phyloP scores from a whole-genome alignment of 2,329 filamentous ascomycete genomes.

The Lecanicillium sp. region DNA sequence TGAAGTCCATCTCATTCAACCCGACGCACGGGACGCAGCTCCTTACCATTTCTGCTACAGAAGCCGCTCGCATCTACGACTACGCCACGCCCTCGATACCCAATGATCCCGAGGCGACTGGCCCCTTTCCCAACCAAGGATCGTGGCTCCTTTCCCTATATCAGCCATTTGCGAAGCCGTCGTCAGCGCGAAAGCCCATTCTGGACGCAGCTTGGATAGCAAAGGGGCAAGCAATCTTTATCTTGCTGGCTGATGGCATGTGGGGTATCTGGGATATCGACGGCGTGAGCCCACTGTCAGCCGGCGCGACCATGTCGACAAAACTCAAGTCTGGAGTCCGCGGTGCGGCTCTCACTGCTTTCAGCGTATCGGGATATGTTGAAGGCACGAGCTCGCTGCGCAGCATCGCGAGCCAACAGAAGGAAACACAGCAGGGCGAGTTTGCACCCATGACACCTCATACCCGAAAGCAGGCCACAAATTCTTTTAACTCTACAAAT shows the following conservation, averaged over 20 bases:
- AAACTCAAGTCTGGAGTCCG: slow-evolving; percentile 47
- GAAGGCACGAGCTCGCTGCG: slow-evolving; percentile 54
- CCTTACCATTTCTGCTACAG: slow-evolving; percentile 47
- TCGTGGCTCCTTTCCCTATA: slow-evolving; percentile 61
- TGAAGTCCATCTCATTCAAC: slow-evolving; percentile 55
- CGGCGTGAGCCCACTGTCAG: slow-evolving; percentile 42
- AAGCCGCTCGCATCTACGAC: slow-evolving; percentile 57
- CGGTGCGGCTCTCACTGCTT: slow-evolving; percentile 53
- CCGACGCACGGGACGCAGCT: slow-evolving; percentile 53
- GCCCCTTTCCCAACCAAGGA: slow-evolving; percentile 50
- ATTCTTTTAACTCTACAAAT: slow-evolving; percentile 35
- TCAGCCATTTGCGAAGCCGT: slow-evolving; percentile 46
- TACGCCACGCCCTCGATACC: slow-evolving; percentile 48
- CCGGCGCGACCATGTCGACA: slow-evolving; percentile 39
- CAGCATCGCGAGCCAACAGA: slow-evolving; percentile 28
- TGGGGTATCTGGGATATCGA: slow-evolving; percentile 66
- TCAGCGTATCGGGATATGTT: slow-evolving; percentile 52
- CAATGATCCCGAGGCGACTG: slow-evolving; percentile 43
- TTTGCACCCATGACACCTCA: slow-evolving; percentile 62
- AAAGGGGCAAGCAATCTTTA: slow-evolving; percentile 53
- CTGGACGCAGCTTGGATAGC: slow-evolving; percentile 57
- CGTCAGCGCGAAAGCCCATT: slow-evolving; percentile 50
- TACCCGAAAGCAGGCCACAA: slow-evolving; percentile 48
- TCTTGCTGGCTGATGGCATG: slow-evolving; percentile 55
- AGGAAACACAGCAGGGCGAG: slow-evolving; percentile 37